Evolutionary conservation across 1,139 yeast species (phyloP), one percentile per base, ranked within the genome.

Genomic region (Yamadazyma dushanensis): DNA sequence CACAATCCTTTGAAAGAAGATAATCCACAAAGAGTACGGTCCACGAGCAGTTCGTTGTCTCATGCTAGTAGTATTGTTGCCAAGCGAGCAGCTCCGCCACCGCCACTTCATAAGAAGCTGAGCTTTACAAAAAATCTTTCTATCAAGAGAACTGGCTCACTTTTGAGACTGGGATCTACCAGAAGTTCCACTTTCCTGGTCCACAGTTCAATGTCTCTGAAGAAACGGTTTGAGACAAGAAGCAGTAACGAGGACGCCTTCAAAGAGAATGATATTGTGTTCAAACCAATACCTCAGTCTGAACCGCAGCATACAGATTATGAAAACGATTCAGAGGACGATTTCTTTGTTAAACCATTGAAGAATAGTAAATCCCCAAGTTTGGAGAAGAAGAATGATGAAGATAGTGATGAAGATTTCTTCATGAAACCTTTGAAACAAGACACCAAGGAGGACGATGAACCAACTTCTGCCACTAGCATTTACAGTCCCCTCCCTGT

Each of bases 61-160:
- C 16, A n/a, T 11, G 11, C 16, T 14, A 18, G 21, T 10, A 57
- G 53, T 33, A 49, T 84, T 16, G 76, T 82, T 9, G 90, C 94
- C 0, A 72, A 70, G 40, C 63, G 94, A 47, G 78, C 73, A 4
- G 90, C 94, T 0, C 94, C 94, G 2, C 92, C 90, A 1, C 84
- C 86, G 2, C 84, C 86, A 2, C 55, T 45, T n/a, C 39, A 35
- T 26, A 42, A 40, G 22, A 45, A 41, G 21, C 25, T 19, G 16
- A 46, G 49, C 25, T 43, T 45, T 25, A 38, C 39, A 11, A 34
- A 25, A 10, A 25, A 16, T 4, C 35, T 39, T 4, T 40, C 46
- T 2, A 29, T 38, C 11, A 41, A 38, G 19, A 35, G 50, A 23
- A 32, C 43, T 2, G 36, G 38, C 6, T 44, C 48, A 2, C 15